Base-by-base conservation (phyloP, 2,329 filamentous ascomycete genomes). In the Aspergillus uvarum region DNA sequence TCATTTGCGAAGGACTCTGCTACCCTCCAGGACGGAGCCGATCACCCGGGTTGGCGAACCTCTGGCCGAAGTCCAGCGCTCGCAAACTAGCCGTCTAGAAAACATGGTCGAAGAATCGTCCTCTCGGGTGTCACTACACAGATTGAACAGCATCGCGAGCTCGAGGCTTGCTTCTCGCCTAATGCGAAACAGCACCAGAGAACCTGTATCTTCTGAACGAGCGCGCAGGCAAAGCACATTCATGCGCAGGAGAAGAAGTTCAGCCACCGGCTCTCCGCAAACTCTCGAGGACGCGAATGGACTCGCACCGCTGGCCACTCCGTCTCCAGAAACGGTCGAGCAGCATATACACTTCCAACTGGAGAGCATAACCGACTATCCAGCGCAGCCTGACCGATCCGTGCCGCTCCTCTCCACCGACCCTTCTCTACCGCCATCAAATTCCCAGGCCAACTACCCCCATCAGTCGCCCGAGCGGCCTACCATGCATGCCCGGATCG, bases 1-100 rank as follows among this genome's bases (percentile, higher is more conserved):
- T 12, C 67, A 74, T 59, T 62, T 78, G 11, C 68, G 66, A 63
- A 67, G 70, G 56, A 68, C 69, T 3, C 68, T 78, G 54, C 68
- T 77, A 57, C 73, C 73, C 26, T 65, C 63, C 7, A 51, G 54
- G 47, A 66, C 68, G 10, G 59, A 67, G 26, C 68, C 66, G 51
- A 29, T 49, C 38, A 62, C 59, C 19, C 58, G 59, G 3, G 44
- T 50, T 51, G 54, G 62, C n/a, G 59, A 64, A 31, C 35, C 51
- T 44, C 32, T 65, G 38, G 26, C 58, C 22, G 58, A 62, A 16
- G 38, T 70, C 14, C 66, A 60, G 35, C 63, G 67, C 58, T 65
- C 70, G 19, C 66, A 69, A 50, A 70, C 69, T 1, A 67, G 68
- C 22, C 71, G 67, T 24, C 54, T 74, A 47, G 62, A 68, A n/a